Evolutionary conservation across 2,329 filamentous ascomycete species (phyloP), one percentile per base, ranked within the genome.

Genomic region (Fragosphaeria purpurea): DNA sequence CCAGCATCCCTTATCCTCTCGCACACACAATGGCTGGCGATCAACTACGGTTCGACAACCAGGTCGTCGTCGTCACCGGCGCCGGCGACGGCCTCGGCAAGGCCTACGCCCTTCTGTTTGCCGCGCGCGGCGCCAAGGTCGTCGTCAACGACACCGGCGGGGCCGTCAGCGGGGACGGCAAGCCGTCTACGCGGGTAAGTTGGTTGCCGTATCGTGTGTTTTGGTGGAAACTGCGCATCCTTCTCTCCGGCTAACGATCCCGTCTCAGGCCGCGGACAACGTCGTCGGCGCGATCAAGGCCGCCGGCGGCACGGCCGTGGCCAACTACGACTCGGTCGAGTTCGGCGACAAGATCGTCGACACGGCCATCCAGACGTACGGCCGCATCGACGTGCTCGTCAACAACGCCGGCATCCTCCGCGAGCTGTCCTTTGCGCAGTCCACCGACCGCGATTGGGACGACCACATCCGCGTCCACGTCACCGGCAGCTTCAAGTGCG

Each of bases 341-440:
- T 78, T 91, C 62, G 93, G 93, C 62, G 91, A 97, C 54, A 85
- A 80, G 70, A 97, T 98, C 68, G 94, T 98, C 71, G 83, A 91
- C 58, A 90, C 86, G 31, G 87, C 87, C 61, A 86, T 93, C 65
- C 74, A 87, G 68, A 75, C 74, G 50, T 93, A 83, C 64, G 87
- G 91, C 59, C 87, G 91, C 62, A 80, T 98, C 6, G 91, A 98
- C 68, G 75, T 98, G 57, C 83, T 98, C 61, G 85, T 98, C 71
- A 98, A 98, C 79, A 98, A 97, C 66, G 93, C 93, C 55, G 91
- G 93, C 63, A 97, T 97, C 64, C 77, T 95, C 54, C 85, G 91
- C 55, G 90, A 97, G 72, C 69, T 97, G 65, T 91, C 87, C 77
- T 97, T 98, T 76, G 95, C 95, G 80, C 97, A 97, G 73, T 94